Evolutionary conservation across 2,329 filamentous ascomycete species (phyloP), one percentile per base, ranked within the genome.

Genomic region (Fusarium verticillioides): DNA sequence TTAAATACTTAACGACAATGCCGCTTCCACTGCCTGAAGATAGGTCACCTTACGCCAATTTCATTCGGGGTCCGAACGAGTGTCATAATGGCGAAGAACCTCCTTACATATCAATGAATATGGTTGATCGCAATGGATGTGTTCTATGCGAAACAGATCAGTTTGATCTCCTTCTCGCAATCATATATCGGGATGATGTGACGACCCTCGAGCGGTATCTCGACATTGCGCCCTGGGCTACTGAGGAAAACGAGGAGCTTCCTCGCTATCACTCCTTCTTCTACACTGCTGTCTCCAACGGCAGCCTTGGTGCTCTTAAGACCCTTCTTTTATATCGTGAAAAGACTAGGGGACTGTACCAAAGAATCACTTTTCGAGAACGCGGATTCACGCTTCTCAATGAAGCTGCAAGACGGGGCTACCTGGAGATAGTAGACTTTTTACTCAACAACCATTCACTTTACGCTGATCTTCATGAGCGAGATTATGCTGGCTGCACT

Each of bases 1-100:
- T 46, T 21, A 4, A 46, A 15, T 5, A 28, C 3, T 28, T 47
- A 15, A 10, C 2, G 10, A 28, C 0, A 7, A 28, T 47, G 44
- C 8, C 44, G 8, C 12, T 26, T 9, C 7, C 0, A 28, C 12
- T 3, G 12, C 4, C 6, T 9, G 19, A 21, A 47, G 26, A 15
- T 7, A 15, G 7, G 15, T 28, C 12, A 10, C 26, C 26, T 2
- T 47, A 28, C 26, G 4, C 12, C 18, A 21, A 30, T 10, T 28
- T 47, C 19, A 9, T 47, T 28, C 44, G 5, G 12, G 19, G 19
- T 47, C 9, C 9, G 2, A 21, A 28, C 9, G 12, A 47, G 26
- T 4, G 9, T 47, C 18, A 28, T 15, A 1, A 28, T 28, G 44
- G 4, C 2, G 26, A 47, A 10, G 44, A 46, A 7, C 12, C 8